Conservation (phyloP, 1,284 basidiomycete species). For the Veloboletus limbatus region DNA sequence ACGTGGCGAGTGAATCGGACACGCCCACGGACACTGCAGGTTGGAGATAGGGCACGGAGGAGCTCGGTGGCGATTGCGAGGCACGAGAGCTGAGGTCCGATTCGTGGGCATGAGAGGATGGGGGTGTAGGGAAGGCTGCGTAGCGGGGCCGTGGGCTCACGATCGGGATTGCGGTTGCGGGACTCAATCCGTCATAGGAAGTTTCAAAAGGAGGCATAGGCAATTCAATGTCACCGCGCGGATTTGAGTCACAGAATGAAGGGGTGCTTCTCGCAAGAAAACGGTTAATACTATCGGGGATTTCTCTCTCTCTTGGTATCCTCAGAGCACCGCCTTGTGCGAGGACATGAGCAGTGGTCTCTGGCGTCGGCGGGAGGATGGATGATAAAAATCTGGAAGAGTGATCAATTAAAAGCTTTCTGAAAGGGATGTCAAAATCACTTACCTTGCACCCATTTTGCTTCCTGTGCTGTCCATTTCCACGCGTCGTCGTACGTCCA, state of each 20-base stretch:
- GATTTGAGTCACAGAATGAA: slow-evolving; percentile 9
- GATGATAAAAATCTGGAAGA: slow-evolving; percentile 64
- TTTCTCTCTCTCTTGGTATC: slow-evolving; percentile 21
- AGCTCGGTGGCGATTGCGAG: slow-evolving; percentile 13
- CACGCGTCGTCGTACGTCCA: slow-evolving; percentile 69
- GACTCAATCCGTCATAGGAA: slow-evolving; percentile 6
- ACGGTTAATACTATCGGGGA: neutral
- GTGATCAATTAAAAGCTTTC: neutral
- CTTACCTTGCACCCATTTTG: slow-evolving; percentile 34
- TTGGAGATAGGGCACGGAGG: neutral
- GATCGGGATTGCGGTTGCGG: slow-evolving; percentile 19
- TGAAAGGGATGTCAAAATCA: neutral
- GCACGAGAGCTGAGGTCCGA: slow-evolving; percentile 18
- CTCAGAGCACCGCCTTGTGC: slow-evolving; percentile 55
- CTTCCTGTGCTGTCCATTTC: slow-evolving; percentile 70
- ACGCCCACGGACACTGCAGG: neutral
- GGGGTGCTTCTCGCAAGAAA: neutral
- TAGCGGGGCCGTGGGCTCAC: slow-evolving; percentile 11
- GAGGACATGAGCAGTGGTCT: slow-evolving; percentile 67
- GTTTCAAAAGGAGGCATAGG: neutral
- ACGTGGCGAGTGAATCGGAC: slow-evolving; percentile 23
- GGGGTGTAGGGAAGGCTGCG: slow-evolving; percentile 22
- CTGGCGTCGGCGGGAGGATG: slow-evolving; percentile 67
- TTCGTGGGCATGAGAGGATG: slow-evolving; percentile 20
- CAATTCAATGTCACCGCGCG: neutral